These are phyloP conservation scores for Populus ilicifolia DNA, from an alignment of 345 rosid genomes.

Conservation along the genomic window DNA sequence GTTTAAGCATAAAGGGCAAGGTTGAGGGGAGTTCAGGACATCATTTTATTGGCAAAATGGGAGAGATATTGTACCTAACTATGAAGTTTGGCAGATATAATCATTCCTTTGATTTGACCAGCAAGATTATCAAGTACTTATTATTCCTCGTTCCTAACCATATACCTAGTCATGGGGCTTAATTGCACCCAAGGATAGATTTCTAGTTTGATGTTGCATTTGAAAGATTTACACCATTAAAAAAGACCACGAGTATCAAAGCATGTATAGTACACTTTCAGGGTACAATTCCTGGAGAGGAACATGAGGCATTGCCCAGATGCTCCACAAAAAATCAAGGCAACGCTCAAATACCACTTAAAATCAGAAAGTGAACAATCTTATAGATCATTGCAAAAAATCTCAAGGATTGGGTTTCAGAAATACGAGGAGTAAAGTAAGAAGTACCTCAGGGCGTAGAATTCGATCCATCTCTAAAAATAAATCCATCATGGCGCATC, in stretches of 20 bases:
- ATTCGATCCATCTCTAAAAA: conserved; percentile 94
- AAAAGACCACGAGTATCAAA: neutral
- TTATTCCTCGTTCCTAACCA: neutral
- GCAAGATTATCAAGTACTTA: neutral
- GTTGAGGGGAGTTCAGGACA: neutral
- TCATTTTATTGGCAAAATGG: neutral
- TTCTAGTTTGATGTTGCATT: neutral
- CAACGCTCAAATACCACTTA: neutral
- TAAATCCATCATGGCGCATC: conserved; percentile 69
- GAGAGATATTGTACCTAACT: neutral
- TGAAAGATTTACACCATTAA: no score
- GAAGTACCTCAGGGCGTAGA: conserved; percentile 84
- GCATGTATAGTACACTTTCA: neutral
- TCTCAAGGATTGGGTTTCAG: conserved; percentile 3
- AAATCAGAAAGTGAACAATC: neutral
- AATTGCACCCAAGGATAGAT: neutral
- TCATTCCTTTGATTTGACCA: neutral
- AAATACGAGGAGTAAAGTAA: neutral
- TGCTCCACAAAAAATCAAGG: neutral
- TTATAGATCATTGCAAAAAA: neutral
- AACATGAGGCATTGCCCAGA: neutral
- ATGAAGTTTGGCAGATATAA: neutral
- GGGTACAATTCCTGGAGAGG: neutral
- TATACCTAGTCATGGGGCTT: neutral
- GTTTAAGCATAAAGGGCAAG: neutral